These are phyloP conservation scores for Aegilops sharonensis DNA, from an alignment of 176 grass and related monocot genomes.

Conservation along the genomic window DNA sequence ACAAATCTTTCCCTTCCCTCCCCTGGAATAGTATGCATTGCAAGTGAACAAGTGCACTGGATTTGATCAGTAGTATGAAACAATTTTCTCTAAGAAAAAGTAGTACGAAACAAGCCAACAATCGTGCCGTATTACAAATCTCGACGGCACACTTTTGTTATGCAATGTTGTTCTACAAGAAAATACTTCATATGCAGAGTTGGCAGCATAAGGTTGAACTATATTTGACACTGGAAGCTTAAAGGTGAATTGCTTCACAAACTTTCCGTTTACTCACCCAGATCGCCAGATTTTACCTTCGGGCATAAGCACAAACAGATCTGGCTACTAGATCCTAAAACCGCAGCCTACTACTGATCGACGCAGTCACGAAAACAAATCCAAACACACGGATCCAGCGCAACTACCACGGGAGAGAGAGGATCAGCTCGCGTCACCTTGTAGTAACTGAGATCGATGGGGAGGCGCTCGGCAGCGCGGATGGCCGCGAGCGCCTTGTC, in stretches of 20 bases:
- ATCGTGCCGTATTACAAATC: neutral
- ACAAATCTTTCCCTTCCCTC: neutral
- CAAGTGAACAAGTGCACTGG: neutral
- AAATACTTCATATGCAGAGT: neutral
- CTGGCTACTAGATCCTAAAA: conserved; percentile 18
- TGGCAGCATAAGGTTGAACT: neutral
- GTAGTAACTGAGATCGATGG: conserved; percentile 72
- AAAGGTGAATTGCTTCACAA: neutral
- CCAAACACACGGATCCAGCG: neutral
- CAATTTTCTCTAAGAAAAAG: too few species aligned
- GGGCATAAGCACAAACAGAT: conserved; percentile 6
- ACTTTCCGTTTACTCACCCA: neutral
- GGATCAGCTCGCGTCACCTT: conserved; percentile 36
- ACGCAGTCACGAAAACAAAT: neutral
- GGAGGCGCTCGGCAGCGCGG: conserved; percentile 56
- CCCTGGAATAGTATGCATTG: neutral
- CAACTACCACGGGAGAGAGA: neutral
- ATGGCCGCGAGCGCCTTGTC: conserved; percentile 75
- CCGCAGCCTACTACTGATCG: neutral
- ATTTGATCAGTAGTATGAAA: neutral
- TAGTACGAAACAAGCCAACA: neutral
- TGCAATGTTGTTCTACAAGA: neutral
- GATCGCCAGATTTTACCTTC: neutral
- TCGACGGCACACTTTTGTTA: neutral
- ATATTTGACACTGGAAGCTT: neutral